Base-by-base conservation (phyloP, 805 yeast species). In the Metschnikowia chrysomelidarum region DNA sequence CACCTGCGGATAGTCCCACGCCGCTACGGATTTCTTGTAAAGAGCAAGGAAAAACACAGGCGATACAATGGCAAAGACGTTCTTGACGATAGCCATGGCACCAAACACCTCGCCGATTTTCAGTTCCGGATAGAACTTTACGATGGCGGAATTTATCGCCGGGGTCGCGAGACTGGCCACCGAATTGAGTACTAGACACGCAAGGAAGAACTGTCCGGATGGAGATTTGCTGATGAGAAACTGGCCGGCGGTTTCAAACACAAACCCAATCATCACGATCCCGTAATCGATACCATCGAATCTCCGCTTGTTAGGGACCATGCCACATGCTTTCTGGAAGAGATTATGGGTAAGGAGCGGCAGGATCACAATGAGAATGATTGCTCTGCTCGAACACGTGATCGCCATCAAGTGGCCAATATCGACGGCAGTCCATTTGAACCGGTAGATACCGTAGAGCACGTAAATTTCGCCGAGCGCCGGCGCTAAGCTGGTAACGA, bases 81-180 rank as follows among this genome's bases (percentile, higher is more conserved):
- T 80, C 51, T 78, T 75, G 12, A 81, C 52, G 32, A 83, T 54
- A 0, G 87, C 76, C 27, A 82, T 55, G 0, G 82, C 87, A 7
- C 91, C 88, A 59, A 82, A 82, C 12, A 80, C 65, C 54, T 82
- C 87, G 12, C 94, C 94, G 4, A 76, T 68, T 42, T 71, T 71
- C 10, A 71, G 67, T 25, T 76, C 76, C 1, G 77, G 75, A 41
- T 70, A 74, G 54, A 79, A 78, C 53, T 84, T 84, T 35, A 79
- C 67, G 8, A 82, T 58, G 1, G 83, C 46, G 0, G 82, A 68
- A 49, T 76, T 81, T 8, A 81, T 43, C 0, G 80, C 67, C 1
- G 93, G 91, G 3, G 42, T 31, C 3, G 46, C 40, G 19, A 49
- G 28, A 1, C 75, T 61, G 1, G 69, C 62, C 25, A 80, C 50